Base-by-base conservation (phyloP, 495 filamentous ascomycete genomes). In the Aspergillus ostianus region DNA sequence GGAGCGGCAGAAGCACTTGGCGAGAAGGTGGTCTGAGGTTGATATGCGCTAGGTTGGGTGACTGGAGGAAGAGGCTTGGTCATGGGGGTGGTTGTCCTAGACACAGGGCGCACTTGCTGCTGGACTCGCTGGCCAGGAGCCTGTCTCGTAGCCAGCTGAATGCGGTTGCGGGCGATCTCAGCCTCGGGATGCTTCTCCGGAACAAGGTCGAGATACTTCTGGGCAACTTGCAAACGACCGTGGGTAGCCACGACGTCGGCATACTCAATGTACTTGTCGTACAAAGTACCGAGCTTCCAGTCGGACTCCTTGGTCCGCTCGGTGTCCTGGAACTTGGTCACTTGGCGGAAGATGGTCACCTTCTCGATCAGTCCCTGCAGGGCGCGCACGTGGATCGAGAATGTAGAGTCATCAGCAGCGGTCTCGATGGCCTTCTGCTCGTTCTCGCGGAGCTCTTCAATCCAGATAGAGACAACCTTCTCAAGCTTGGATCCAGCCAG, bases 311-410 rank as follows among this genome's bases (percentile, higher is more conserved):
- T 81, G 53, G 76, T 77, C 57, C 80, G 84, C 59, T 97, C 92
- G 6, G 79, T 78, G 67, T 99, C 94, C 61, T 88, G 71, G 75
- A 96, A 99, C 64, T 93, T 93, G 55, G 90, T 92, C 47, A 94
- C 93, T 66, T 96, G 83, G 53, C 94, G 89, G 85, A 99, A 98
- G 46, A 99, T 86, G 2, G 92, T 96, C 52, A 99, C 94, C 78
- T 98, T 99, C 77, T 99, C 94, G 59, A 99, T 94, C 71, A 99
- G 90, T 53, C 88, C 85, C 66, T 98, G 95, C 56, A 99, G 76
- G 47, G 89, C 87, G 57, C 85, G 85, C 52, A 93, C 94, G 63
- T 98, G 95, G 51, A 98, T 84, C 6, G 93, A 95, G 77, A 97
- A 99, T 57, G 83, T 87, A 19, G 90, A 91, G 63, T 90, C 89